Conservation (phyloP, 768 basidiomycete species). For the Pleurotus cornucopiae region DNA sequence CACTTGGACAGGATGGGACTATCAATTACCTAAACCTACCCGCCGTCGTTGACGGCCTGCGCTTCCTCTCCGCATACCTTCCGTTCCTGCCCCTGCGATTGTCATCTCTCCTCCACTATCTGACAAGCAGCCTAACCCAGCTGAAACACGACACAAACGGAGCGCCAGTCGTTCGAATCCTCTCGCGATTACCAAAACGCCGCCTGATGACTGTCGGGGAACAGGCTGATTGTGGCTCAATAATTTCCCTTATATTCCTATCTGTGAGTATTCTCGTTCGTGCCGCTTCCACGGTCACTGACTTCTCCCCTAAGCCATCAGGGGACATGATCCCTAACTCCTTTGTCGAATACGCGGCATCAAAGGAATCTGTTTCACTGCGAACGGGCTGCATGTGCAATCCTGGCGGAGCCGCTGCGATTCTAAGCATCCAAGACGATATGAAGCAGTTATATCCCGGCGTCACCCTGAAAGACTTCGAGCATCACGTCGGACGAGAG, state of each 20-base stretch:
- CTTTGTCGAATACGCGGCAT: slow-evolving; percentile 70
- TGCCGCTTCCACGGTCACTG: slow-evolving; percentile 4
- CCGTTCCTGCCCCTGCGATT: slow-evolving; percentile 77
- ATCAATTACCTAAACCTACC: slow-evolving; percentile 77
- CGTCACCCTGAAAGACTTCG: slow-evolving; percentile 58
- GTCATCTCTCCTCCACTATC: slow-evolving; percentile 61
- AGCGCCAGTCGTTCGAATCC: slow-evolving; percentile 59
- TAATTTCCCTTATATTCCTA: slow-evolving; percentile 59
- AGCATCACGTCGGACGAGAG: slow-evolving; percentile 57
- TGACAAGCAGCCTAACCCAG: slow-evolving; percentile 48
- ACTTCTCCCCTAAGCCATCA: slow-evolving; percentile 39
- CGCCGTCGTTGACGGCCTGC: slow-evolving; percentile 75
- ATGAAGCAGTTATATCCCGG: slow-evolving; percentile 62
- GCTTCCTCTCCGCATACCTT: slow-evolving; percentile 73
- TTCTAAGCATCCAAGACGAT: slow-evolving; percentile 61
- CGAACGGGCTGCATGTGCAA: slow-evolving; percentile 90
- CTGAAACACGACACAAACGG: slow-evolving; percentile 61
- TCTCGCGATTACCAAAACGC: slow-evolving; percentile 57
- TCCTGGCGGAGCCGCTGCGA: slow-evolving; percentile 72
- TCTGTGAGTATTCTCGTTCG: slow-evolving; percentile 39
- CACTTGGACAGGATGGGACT: slow-evolving; percentile 63
- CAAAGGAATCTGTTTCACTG: slow-evolving; percentile 61
- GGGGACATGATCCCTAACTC: slow-evolving; percentile 68
- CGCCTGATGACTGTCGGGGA: slow-evolving; percentile 57
- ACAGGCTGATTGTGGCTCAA: slow-evolving; percentile 61